A percentile compares a stretch with the other conserved stretches of the same genome.
These are phyloP conservation scores for Barnettozyma pratensis DNA, from an alignment of 805 yeast genomes.

Conservation along the genomic window DNA sequence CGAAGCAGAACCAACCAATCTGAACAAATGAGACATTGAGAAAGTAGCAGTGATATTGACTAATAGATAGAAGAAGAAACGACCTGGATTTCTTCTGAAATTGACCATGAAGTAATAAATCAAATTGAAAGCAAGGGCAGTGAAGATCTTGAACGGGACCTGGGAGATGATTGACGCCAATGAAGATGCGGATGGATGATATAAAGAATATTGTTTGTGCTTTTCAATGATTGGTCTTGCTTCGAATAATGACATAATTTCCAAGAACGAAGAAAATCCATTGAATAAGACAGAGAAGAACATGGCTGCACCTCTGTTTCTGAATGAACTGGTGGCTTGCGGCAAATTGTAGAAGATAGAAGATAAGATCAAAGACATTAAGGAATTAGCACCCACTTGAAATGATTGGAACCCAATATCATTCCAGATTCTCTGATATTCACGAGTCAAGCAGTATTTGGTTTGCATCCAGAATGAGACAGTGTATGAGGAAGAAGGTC, in stretches of 20 bases:
- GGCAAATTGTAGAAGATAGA: conserved; percentile 50
- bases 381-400: conserved; percentile 37
- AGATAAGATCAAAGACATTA: conserved; percentile 48
- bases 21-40: conserved; percentile 48
- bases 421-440: conserved; percentile 41
- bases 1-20: conserved; percentile 44
- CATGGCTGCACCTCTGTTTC: conserved; percentile 52
- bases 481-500: conserved; percentile 42
- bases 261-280: conserved; percentile 52
- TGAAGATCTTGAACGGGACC: conserved; percentile 53
- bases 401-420: conserved; percentile 40
- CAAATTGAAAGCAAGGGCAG: conserved; percentile 40
- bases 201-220: conserved; percentile 67
- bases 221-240: conserved; percentile 57
- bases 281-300: conserved; percentile 59
- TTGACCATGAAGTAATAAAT: conserved; percentile 53
- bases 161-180: conserved; percentile 55
- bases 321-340: conserved; percentile 39
- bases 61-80: conserved; percentile 47
- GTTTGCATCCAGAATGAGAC: conserved; percentile 47
- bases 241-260: conserved; percentile 49
- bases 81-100: conserved; percentile 43
- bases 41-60: conserved; percentile 36
- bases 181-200: conserved; percentile 71
- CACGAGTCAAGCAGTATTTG: conserved; percentile 36